Conservation (phyloP, 371 early-diverging fungal species). For the Rhizopus delemar region DNA sequence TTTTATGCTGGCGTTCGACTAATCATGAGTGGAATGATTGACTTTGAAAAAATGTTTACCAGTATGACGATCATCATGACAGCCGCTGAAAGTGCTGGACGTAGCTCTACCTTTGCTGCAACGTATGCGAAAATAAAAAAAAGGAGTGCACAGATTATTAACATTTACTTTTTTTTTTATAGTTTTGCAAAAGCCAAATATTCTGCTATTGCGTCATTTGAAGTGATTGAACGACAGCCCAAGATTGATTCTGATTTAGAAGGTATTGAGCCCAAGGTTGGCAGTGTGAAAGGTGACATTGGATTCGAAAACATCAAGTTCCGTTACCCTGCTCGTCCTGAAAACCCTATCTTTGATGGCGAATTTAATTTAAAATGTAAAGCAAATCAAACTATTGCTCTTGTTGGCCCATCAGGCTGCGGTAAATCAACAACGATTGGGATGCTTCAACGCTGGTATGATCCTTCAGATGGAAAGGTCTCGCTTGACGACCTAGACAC, state of each 20-base stretch:
- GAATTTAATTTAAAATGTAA: slow-evolving; percentile 67
- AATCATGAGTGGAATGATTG: slow-evolving; percentile 31
- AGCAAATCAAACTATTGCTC: slow-evolving; percentile 77
- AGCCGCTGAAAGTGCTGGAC: slow-evolving; percentile 66
- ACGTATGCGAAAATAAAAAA: slow-evolving; percentile 20
- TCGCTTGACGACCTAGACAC: slow-evolving; percentile 67
- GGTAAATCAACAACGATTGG: slow-evolving; percentile 86
- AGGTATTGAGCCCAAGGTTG: slow-evolving; percentile 48
- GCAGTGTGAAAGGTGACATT: slow-evolving; percentile 53
- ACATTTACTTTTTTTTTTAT: slow-evolving; percentile 49
- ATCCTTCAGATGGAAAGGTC: slow-evolving; percentile 63
- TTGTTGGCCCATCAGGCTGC: slow-evolving; percentile 86
- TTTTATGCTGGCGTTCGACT: slow-evolving; percentile 57
- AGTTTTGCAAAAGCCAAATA: slow-evolving; percentile 75
- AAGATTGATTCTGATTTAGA: slow-evolving; percentile 68
- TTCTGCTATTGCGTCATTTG: slow-evolving; percentile 76
- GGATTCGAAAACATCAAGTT: slow-evolving; percentile 65
- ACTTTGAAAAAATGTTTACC: slow-evolving; percentile 48
- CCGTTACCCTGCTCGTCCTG: slow-evolving; percentile 83
- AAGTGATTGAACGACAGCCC: slow-evolving; percentile 69
- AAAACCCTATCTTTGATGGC: slow-evolving; percentile 74
- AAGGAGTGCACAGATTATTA: not conserved
- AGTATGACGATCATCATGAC: slow-evolving; percentile 72
- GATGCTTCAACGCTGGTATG: slow-evolving; percentile 86
- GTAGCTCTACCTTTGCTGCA: slow-evolving; percentile 51